Evolutionary conservation across 306 rosid species (phyloP), one percentile per base, ranked within the genome.

Genomic region (Vigna nakashimae): DNA sequence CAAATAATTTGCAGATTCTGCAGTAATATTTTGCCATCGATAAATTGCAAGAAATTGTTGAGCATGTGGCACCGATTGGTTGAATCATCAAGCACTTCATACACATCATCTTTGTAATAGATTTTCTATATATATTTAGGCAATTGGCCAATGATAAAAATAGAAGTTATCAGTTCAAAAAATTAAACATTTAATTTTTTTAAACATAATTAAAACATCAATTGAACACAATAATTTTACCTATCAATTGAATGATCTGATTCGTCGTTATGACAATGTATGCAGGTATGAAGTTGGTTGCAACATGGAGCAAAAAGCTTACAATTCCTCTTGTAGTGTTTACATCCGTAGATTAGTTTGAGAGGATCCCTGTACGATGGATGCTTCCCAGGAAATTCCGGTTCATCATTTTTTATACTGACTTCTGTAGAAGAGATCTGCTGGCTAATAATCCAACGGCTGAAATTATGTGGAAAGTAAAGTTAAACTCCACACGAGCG

Each of bases 271-370:
- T 95, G 98, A 90, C 98, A 95, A 82, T 85, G 93, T 65, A 91
- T 66, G 90, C 98, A 95, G 72, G 97, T 73, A 71, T 83, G 82
- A 17, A 95, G 91, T 82, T 85, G 90, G 88, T 89, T 88, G 96
- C 98, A 95, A 77, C 98, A 95, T 26, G 90, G 74, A 83, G 92
- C 87, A 7, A 92, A 74, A 79, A 95, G 93, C 86, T 95, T 95
- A 73, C 98, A 92, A 84, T 85, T 92, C 71, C 98, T 89, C 90
- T 86, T 92, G 79, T 95, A 95, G 91, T 95, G 98, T 81, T 92
- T 85, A 84, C 98, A 95, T 20, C 98, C 98, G 81, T 86, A 82
- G 64, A 66, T 70, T 80, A 36, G 77, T 58, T 87, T 79, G 69
- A 72, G 86, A 65, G 91, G 90, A 75, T 95, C 98, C 76, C 75